These are phyloP conservation scores for Cladosporium sp. DNA, from an alignment of 2,329 filamentous ascomycete genomes.

Conservation along the genomic window DNA sequence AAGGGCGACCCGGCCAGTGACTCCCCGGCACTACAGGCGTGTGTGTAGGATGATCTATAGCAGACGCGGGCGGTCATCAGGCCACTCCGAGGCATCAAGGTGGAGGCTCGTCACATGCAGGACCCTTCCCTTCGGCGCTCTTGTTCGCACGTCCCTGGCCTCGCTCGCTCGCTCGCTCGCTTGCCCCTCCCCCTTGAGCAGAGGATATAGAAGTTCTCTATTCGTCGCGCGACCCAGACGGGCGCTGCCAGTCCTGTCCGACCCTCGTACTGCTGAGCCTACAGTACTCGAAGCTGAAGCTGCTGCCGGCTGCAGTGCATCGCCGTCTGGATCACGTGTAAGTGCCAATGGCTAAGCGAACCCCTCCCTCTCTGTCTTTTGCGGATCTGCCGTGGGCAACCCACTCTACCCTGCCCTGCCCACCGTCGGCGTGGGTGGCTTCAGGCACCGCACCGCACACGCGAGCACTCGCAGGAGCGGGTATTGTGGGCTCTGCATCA, in stretches of 20 bases:
- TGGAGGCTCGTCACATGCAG: too few relatives aligned
- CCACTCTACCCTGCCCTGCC: too few relatives aligned
- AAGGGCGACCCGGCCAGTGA: too few relatives aligned
- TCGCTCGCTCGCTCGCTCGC: neutral
- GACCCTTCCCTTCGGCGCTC: too few relatives aligned
- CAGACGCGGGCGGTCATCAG: too few relatives aligned
- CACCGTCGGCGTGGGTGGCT: too few relatives aligned
- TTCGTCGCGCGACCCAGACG: neutral
- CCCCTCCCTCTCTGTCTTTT: neutral
- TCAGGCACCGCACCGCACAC: neutral
- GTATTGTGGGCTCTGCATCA: slow-evolving; percentile 3
- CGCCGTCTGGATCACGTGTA: slow-evolving; percentile 1
- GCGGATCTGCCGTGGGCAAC: neutral
- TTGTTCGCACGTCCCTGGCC: too few relatives aligned
- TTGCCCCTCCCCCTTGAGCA: slow-evolving; percentile 1
- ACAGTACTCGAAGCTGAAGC: too few relatives aligned
- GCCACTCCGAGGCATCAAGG: too few relatives aligned
- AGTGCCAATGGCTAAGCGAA: neutral
- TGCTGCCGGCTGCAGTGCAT: neutral
- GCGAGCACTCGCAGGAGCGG: neutral
- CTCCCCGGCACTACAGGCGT: too few relatives aligned
- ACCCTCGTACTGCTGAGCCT: neutral
- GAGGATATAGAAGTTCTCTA: neutral
- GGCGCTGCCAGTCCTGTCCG: neutral
- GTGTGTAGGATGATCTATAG: too few relatives aligned